Percentiles rank a stretch among this genome's conserved stretches.
These are phyloP conservation scores for Xerocomus cyaneibrunnescens DNA, from an alignment of 1,284 basidiomycete species.

Conservation along the genomic window DNA sequence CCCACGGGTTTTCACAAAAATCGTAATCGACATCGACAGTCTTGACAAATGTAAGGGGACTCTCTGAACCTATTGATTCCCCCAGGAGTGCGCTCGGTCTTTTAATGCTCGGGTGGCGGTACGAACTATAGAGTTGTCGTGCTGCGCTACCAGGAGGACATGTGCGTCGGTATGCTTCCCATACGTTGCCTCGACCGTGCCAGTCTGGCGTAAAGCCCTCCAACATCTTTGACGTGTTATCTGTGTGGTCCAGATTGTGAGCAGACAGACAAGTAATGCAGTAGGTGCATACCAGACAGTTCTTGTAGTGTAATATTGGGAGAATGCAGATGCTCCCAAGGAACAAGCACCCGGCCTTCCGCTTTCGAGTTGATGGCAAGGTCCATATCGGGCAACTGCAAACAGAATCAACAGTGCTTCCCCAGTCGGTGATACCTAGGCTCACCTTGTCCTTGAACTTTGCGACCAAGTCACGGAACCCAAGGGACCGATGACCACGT, in stretches of 20 bases:
- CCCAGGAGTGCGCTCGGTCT: constrained; percentile 20
- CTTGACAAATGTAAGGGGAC: constrained; percentile 63
- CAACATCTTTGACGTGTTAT: constrained; percentile 55
- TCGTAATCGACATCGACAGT: constrained; percentile 65
- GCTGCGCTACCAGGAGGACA: constrained; percentile 78
- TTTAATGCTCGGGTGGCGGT: constrained; percentile 40
- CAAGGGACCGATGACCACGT: constrained; percentile 73
- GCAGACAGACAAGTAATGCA: neutral
- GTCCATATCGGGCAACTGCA: constrained; percentile 85
- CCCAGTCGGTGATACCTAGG: neutral
- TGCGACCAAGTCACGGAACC: constrained; percentile 72
- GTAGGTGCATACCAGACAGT: constrained; percentile 40
- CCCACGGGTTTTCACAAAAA: constrained; percentile 80
- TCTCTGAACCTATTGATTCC: constrained; percentile 32
- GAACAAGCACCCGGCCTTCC: constrained; percentile 86
- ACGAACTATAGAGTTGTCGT: constrained; percentile 77
- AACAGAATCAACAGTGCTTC: constrained; percentile 9
- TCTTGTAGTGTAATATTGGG: constrained; percentile 64
- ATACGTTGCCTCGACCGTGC: constrained; percentile 79
- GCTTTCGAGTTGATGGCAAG: constrained; percentile 90
- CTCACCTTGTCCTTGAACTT: constrained; percentile 65
- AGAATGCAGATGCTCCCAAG: constrained; percentile 76
- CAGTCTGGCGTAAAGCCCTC: constrained; percentile 79
- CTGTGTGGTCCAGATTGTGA: constrained; percentile 36
- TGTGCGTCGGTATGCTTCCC: constrained; percentile 88